Percentiles rank a stretch among this genome's conserved stretches.
Evolutionary conservation across 768 basidiomycete species (phyloP).

Genomic region (Scleroderma bovista): DNA sequence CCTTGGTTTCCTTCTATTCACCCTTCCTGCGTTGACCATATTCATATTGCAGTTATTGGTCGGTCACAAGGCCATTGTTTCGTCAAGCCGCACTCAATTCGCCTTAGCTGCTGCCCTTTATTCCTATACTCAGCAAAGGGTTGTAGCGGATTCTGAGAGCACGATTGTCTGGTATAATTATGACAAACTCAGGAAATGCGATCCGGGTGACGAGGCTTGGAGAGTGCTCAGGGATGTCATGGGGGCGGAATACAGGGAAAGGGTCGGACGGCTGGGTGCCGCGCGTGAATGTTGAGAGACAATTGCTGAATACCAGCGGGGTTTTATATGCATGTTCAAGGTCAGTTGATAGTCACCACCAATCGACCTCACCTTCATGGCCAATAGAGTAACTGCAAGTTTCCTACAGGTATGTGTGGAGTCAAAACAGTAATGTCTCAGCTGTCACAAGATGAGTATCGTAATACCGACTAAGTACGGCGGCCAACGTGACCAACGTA

Average conservation of each 20-base stretch:
- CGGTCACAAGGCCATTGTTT: conserved; percentile 49
- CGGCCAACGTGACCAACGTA: too few species aligned
- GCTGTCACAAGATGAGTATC: too few species aligned
- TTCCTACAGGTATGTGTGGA: too few species aligned
- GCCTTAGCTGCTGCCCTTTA: conserved; percentile 50
- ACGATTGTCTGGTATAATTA: conserved; percentile 78
- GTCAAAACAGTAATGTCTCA: too few species aligned
- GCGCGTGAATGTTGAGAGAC: neutral
- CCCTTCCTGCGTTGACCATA: conserved; percentile 1
- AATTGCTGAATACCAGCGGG: neutral
- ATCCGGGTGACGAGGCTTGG: conserved; percentile 48
- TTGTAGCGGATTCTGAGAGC: conserved; percentile 62
- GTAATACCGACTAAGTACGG: too few species aligned
- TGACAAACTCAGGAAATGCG: conserved; percentile 55
- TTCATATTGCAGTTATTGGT: conserved; percentile 46
- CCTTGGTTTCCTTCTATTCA: conserved; percentile 18
- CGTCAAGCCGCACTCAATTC: conserved; percentile 40
- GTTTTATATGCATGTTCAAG: neutral
- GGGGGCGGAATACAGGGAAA: conserved; percentile 16
- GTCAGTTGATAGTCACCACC: neutral
- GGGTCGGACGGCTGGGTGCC: neutral
- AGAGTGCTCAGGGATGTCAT: conserved; percentile 25
- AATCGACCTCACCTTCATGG: too few species aligned
- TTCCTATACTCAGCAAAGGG: conserved; percentile 54
- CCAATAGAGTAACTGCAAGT: too few species aligned